Base-by-base conservation (phyloP, 2,329 filamentous ascomycete species). In the Immersiporthe knoxdaviesiana region DNA sequence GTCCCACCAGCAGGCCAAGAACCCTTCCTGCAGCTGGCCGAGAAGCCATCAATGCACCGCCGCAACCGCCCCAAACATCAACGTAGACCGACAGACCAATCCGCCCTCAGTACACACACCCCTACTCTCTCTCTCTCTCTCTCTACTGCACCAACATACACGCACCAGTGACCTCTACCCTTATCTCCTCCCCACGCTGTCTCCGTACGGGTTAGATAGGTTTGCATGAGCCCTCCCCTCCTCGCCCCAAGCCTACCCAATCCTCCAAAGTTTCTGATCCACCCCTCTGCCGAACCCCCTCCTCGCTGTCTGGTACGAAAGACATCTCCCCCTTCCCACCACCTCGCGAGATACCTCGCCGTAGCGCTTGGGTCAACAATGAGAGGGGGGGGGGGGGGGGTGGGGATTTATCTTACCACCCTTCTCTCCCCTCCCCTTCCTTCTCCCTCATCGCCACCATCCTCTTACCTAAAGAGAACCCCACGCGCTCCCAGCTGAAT, bases 11-110 rank as follows among this genome's bases (percentile, higher is more conserved):
- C n/a, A 54, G 8, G 24, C 47, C 47, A 50, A 24, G 2, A n/a
- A 3, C 47, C 50, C 50, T 7, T 35, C n/a, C 50, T 24, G n/a
- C 50, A 32, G 52, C 52, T 18, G 24, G 52, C 52, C 14, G 52
- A 30, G 52, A 7, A 30, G 2, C 24, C n/a, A 30, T 32, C 12
- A 56, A 16, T 18, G 27, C 24, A 32, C 27, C 52, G 16, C 14
- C 5, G 14, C 14, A 56, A 56, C 14, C 14, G 14, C 14, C 52
- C 24, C 52, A 56, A 56, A 30, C 52, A 30, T 18, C 52, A 30
- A 56, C 14, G 27, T 30, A 56, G 52, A 56, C 52, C 52, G 52
- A 56, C 4, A 56, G 52, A 56, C 52, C 52, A 56, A 32, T 56
- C 52, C 27, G 27, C 52, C 24, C 12, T 56, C 52, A 56, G 52